Base-by-base conservation (phyloP, 441 rosid species). In the Euphorbia corollata region DNA sequence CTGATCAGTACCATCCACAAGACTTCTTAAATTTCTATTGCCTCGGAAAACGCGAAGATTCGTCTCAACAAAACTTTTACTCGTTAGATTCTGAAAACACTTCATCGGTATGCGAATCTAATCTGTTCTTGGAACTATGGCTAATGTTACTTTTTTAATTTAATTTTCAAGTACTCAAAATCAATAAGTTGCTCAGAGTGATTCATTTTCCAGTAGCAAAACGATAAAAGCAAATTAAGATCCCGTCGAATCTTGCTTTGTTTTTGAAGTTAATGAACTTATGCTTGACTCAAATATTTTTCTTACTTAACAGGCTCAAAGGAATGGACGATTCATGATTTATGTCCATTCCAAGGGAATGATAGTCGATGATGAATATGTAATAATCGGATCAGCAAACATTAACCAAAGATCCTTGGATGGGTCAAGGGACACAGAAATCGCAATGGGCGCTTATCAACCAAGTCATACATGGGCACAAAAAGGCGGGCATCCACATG, bases 21-120 rank as follows among this genome's bases (percentile, higher is more conserved):
- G 88, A 89, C 68, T 89, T 83, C 72, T 77, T 91, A 70, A 91
- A 85, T 78, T 89, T 91, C 73, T 91, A 76, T 71, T 89, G 97
- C 83, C 96, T 91, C 7, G 96, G 96, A 5, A 89, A 86, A 66
- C 80, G 94, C 36, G 97, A 91, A 70, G 59, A 55, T 47, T 55
- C 73, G 23, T 53, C 76, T 59, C 45, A 69, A 8, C 65, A 63
- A 12, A 32, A 57, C 54, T 67, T 65, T 59, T 38, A 78, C 24
- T 67, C 59, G 30, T 2, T 61, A 41, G 67, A 23, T 68, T 54
- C 27, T 10, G 58, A 54, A 54, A 54, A 20, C 30, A 54, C 58
- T 53, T 70, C 81, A 54, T 36, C 65, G 82, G 91, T 86, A 83
- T 24, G 75, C 72, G 43, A 43, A 3, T 48, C 30, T 41, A 19